Conservation (phyloP, 179 eudicot species). For the Nepenthes alata region DNA sequence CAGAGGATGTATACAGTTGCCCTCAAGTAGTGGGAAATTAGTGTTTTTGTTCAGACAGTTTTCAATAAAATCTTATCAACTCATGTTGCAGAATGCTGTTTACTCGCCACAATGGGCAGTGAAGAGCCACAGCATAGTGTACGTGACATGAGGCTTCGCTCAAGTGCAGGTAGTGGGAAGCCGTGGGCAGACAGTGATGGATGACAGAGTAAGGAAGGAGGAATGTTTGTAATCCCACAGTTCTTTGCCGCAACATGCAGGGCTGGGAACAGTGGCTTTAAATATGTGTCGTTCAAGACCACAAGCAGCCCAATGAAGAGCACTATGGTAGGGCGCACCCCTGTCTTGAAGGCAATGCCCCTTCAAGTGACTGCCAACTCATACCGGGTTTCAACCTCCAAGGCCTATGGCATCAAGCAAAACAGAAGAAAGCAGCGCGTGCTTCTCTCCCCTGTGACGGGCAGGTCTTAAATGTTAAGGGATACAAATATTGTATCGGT, state of each 20-base stretch:
- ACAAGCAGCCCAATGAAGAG: slow-evolving; percentile 46
- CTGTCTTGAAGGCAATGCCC: slow-evolving; percentile 61
- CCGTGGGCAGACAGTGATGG: slow-evolving; percentile 41
- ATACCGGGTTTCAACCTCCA: slow-evolving; percentile 30
- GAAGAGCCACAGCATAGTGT: slow-evolving; percentile 47
- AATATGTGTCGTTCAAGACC: slow-evolving; percentile 56
- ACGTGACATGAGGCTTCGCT: slow-evolving; percentile 50
- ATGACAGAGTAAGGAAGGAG: slow-evolving; percentile 46
- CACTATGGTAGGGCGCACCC: slow-evolving; percentile 49
- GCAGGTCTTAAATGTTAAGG: slow-evolving; percentile 5
- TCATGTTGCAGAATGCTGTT: slow-evolving; percentile 36
- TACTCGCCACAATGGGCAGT: slow-evolving; percentile 51
- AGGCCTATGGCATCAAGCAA: slow-evolving; percentile 44
- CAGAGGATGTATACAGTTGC: neutral
- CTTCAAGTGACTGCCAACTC: slow-evolving; percentile 39
- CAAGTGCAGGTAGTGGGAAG: slow-evolving; percentile 38
- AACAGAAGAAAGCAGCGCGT: slow-evolving; percentile 36
- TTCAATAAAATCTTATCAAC: too few relatives aligned
- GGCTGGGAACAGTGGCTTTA: slow-evolving; percentile 48
- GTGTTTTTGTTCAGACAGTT: too few relatives aligned
- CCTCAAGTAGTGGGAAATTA: neutral
- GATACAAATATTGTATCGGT: neutral
- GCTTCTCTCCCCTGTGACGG: slow-evolving; percentile 24
- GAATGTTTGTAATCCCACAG: slow-evolving; percentile 64
- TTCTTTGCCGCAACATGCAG: slow-evolving; percentile 28